Conservation (phyloP, 2,329 filamentous ascomycete genomes). For the Hortaea werneckii region DNA sequence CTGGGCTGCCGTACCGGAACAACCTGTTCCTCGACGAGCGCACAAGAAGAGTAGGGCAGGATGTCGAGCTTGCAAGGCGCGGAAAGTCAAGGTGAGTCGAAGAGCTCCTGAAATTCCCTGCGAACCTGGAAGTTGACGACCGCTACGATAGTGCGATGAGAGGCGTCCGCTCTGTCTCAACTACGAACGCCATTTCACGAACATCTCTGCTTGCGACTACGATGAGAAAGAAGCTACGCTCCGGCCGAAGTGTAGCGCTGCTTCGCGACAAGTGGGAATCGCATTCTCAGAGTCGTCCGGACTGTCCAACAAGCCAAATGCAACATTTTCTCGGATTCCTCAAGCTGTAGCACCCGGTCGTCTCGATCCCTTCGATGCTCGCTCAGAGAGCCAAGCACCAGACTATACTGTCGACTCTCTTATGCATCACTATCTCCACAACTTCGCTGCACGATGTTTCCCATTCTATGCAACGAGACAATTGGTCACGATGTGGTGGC, state of each 20-base stretch:
- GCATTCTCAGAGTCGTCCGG: too few relatives aligned
- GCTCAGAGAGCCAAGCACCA: neutral
- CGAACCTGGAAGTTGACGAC: too few relatives aligned
- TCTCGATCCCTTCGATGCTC: slow-evolving; percentile 5
- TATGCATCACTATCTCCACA: slow-evolving; percentile 3
- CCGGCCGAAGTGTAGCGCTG: neutral
- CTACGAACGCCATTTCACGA: slow-evolving; percentile 3
- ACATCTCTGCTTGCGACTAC: slow-evolving; percentile 4
- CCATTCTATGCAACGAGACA: slow-evolving; percentile 4
- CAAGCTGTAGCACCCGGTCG: neutral
- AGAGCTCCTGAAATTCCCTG: neutral
- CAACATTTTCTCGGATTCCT: too few relatives aligned
- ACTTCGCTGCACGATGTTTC: slow-evolving; percentile 4
- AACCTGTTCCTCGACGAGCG: slow-evolving; percentile 1
- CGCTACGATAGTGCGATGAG: slow-evolving; percentile 5
- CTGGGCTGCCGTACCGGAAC: too few relatives aligned
- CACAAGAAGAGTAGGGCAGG: slow-evolving; percentile 14
- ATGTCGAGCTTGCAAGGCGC: slow-evolving; percentile 1
- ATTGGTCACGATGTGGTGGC: slow-evolving; percentile 6
- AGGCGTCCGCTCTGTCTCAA: slow-evolving; percentile 1
- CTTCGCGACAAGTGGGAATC: neutral
- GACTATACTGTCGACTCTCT: slow-evolving; percentile 2
- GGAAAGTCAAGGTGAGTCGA: slow-evolving; percentile 3
- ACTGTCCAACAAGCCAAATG: too few relatives aligned
- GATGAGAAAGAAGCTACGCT: slow-evolving; percentile 4